These are phyloP conservation scores for Mesotaenium endlicherianum DNA, from an alignment of 139 green algal species.

Conservation along the genomic window DNA sequence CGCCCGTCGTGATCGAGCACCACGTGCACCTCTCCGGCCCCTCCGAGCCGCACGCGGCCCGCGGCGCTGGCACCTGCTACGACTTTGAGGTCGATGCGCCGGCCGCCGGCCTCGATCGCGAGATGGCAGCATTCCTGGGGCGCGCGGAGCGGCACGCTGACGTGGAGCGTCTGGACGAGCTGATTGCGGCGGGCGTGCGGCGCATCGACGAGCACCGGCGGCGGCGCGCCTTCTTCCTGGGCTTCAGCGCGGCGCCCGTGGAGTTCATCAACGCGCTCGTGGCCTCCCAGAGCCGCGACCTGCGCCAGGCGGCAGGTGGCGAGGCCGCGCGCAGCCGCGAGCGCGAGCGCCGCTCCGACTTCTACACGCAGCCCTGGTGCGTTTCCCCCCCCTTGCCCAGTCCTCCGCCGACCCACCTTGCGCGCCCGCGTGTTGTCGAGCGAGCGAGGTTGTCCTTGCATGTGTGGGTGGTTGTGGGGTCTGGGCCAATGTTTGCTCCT, in stretches of 20 bases:
- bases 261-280: constrained; percentile 78
- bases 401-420: not conserved
- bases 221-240: constrained; percentile 68
- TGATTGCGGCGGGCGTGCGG: constrained; percentile 41
- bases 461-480: not conserved
- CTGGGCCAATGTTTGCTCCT: constrained; percentile 9
- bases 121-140: constrained; percentile 24
- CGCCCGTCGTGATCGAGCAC: constrained; percentile 46
- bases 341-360: constrained; percentile 27
- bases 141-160: constrained; percentile 32
- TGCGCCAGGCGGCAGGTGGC: constrained; percentile 24
- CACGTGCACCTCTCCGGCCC: constrained; percentile 17
- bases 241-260: constrained; percentile 70
- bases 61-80: constrained; percentile 54
- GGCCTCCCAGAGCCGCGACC: constrained; percentile 59
- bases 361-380: constrained; percentile 51
- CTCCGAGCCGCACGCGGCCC: too few relatives aligned
- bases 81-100: constrained; percentile 59
- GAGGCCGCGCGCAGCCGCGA: constrained; percentile 1
- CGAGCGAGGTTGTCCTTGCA: not conserved
- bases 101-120: constrained; percentile 7
- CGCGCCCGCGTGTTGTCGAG: not conserved
- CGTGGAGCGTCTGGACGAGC: constrained; percentile 35
- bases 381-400: not conserved
- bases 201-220: constrained; percentile 69